Base-by-base conservation (phyloP, 768 basidiomycete genomes). In the Trametes cingulata region DNA sequence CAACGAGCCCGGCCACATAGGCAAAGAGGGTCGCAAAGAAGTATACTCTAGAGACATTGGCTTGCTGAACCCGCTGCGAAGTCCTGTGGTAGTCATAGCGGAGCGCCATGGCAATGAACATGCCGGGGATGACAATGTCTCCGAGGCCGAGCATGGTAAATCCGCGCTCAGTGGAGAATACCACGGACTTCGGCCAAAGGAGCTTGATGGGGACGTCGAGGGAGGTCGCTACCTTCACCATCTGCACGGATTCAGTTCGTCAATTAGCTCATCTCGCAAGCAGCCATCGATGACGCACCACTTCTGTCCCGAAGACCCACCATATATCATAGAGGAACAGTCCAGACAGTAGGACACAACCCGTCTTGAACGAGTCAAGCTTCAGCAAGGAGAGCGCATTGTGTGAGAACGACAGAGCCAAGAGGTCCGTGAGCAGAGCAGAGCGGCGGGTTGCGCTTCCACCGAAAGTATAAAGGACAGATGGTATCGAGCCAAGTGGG, bases 151-250 rank as follows among this genome's bases (percentile, higher is more conserved):
- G 86, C 87, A 98, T 88, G 29, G 93, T 89, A 71, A 84, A 90
- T 4, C 92, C 93, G 27, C 79, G 72, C 4, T 72, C 78, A 6
- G 74, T 70, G 5, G 78, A 73, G 65, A 87, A 79, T 0, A 49
- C 55, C 20, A 85, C 61, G 0, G 87, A 86, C 69, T 91, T 93
- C 0, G 92, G 87, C 86, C 88, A 93, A 37, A 95, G 78, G 33
- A 98, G 80, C 75, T 97, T 98, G 76, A 98, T 95, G 19, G 96
- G 96, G 25, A 90, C 86, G 67, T 98, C 93, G 35, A 98, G 82
- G 40, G 80, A 84, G 20, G 88, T 94, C 1, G 96, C 96, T 1
- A 98, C 96, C 65, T 86, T 86, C 22, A 96, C 87, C 95, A 98
- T 98, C 91, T 93, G 67, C 10, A 47, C 12, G 60, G 19, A 33